These are phyloP conservation scores for Apostasia shenzhenica DNA, from an alignment of 106 monocot species.

Conservation along the genomic window DNA sequence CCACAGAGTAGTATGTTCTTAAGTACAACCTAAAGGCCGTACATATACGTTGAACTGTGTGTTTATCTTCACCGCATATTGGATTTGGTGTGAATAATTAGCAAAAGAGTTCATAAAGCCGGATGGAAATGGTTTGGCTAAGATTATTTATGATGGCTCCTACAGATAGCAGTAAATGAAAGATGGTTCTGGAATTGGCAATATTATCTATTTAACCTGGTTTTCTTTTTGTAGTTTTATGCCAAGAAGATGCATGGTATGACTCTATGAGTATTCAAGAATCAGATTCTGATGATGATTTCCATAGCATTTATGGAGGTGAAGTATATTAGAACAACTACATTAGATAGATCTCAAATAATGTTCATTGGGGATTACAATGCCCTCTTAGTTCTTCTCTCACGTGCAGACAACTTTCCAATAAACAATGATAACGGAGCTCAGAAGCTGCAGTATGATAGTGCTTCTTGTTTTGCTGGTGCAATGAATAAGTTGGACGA, in stretches of 20 bases:
- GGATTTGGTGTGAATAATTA: too few relatives aligned
- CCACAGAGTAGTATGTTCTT: too few relatives aligned
- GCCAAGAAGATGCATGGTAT: constrained; percentile 55
- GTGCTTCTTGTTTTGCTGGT: constrained; percentile 29
- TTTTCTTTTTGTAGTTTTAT: constrained; percentile 20
- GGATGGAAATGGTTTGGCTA: too few relatives aligned
- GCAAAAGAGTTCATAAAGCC: too few relatives aligned
- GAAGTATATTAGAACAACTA: neutral
- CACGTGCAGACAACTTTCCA: constrained; percentile 44
- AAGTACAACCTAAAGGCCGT: too few relatives aligned
- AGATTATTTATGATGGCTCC: too few relatives aligned
- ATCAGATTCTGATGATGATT: constrained; percentile 53
- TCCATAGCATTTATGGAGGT: constrained; percentile 55
- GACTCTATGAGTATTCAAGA: constrained; percentile 52
- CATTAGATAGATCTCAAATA: neutral
- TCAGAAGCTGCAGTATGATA: constrained; percentile 19
- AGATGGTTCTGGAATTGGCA: neutral
- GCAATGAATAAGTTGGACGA: constrained; percentile 22
- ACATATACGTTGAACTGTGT: neutral
- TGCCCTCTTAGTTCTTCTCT: neutral
- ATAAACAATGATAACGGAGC: constrained; percentile 17
- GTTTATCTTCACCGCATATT: too few relatives aligned
- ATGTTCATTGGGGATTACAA: neutral
- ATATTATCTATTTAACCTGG: neutral
- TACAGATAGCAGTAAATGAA: too few relatives aligned